Evolutionary conservation across 108 stramenopile genomes (phyloP).

Genomic region (Nitzschia palea): DNA sequence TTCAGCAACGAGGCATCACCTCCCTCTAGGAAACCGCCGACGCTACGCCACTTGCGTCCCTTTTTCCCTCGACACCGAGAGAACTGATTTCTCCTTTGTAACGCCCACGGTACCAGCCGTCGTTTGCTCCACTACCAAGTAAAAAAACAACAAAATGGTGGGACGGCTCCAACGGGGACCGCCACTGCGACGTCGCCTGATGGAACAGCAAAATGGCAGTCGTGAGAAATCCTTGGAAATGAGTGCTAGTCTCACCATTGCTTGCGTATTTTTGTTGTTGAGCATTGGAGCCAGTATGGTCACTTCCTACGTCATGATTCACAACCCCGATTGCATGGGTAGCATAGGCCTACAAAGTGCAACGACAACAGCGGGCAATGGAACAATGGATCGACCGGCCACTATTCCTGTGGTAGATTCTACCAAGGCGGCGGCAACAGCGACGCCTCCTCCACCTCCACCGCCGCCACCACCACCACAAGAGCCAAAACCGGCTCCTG

Average conservation of each 20-base stretch:
- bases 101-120: no score
- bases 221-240: conserved; percentile 8
- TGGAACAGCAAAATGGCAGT: no score
- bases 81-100: no score
- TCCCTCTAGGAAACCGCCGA: no score
- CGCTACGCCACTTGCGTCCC: no score
- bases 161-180: neutral
- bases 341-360: neutral
- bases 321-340: conserved; percentile 10
- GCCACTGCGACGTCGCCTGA: neutral
- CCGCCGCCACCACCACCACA: neutral
- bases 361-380: neutral
- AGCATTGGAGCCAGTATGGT: conserved; percentile 5
- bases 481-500: no score
- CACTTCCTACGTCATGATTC: conserved; percentile 2
- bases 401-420: neutral
- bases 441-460: neutral
- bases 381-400: neutral
- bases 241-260: neutral
- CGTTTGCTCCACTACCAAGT: neutral
- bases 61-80: no score
- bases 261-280: conserved; percentile 6
- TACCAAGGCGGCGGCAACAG: neutral
- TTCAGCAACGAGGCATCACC: no score
- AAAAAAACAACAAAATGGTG: neutral